These are phyloP conservation scores for Ustulina deusta DNA, from an alignment of 2,329 filamentous ascomycete genomes.

Conservation along the genomic window DNA sequence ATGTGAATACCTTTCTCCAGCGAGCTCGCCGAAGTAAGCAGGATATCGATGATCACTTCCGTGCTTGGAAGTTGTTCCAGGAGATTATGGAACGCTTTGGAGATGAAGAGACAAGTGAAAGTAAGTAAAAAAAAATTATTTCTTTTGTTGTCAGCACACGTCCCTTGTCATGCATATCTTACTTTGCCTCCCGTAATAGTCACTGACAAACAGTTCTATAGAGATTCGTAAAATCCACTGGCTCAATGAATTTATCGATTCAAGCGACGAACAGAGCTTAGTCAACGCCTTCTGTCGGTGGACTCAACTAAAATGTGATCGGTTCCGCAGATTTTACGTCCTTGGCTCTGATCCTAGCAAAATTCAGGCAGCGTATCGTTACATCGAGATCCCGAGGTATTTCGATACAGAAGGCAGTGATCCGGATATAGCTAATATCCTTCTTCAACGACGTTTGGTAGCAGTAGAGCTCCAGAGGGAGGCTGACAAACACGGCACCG, in stretches of 20 bases:
- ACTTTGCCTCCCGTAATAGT: too few species aligned
- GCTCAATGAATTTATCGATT: conserved; percentile 62
- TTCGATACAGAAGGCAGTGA: conserved; percentile 51
- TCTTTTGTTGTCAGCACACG: background rate
- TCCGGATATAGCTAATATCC: conserved; percentile 51
- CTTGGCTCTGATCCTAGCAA: conserved; percentile 59
- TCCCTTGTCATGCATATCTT: background rate
- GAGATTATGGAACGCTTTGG: conserved; percentile 46
- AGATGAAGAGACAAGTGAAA: conserved; percentile 52
- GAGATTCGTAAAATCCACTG: conserved; percentile 56
- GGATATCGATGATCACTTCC: conserved; percentile 43
- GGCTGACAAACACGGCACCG: conserved; percentile 21
- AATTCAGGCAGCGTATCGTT: conserved; percentile 47
- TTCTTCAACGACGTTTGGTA: conserved; percentile 26
- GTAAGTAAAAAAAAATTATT: conserved; percentile 14
- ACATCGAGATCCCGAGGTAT: conserved; percentile 55
- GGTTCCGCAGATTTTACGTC: conserved; percentile 66
- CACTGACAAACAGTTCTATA: conserved; percentile 17
- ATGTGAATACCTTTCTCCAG: conserved; percentile 34
- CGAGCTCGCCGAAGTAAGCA: conserved; percentile 35
- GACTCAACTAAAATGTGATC: conserved; percentile 62
- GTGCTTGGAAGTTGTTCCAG: conserved; percentile 46
- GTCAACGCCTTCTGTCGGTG: conserved; percentile 74
- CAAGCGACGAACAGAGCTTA: conserved; percentile 71
- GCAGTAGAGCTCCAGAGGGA: conserved; percentile 30